Conservation (phyloP, 768 basidiomycete genomes). For the Termitomyces sp. region DNA sequence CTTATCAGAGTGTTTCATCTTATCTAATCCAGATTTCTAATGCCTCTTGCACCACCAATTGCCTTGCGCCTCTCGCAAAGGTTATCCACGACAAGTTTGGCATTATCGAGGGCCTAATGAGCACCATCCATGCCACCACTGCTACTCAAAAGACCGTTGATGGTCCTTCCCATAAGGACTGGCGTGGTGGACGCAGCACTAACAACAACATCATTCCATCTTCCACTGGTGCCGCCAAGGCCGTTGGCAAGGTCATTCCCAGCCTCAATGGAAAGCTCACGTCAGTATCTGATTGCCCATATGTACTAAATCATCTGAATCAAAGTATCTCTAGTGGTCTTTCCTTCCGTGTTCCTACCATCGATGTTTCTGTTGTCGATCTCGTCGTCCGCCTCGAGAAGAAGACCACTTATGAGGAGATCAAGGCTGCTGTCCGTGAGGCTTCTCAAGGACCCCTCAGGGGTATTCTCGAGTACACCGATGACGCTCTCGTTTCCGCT, state of each 20-base stretch:
- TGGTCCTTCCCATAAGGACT: slow-evolving; percentile 92
- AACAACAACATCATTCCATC: slow-evolving; percentile 99
- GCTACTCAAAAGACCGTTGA: slow-evolving; percentile 96
- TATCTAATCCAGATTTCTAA: slow-evolving; percentile 71
- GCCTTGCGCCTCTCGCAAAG: slow-evolving; percentile 98
- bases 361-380: slow-evolving; percentile 97
- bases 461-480: slow-evolving; percentile 86
- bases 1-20: background rate
- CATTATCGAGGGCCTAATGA: slow-evolving; percentile 97
- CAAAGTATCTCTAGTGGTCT: slow-evolving; percentile 54
- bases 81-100: slow-evolving; percentile 96
- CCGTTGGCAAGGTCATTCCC: slow-evolving; percentile 98
- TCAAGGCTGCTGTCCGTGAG: slow-evolving; percentile 80
- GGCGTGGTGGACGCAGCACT: slow-evolving; percentile 95
- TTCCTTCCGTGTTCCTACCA: slow-evolving; percentile 94
- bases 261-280: slow-evolving; percentile 96
- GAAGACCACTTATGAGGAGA: slow-evolving; percentile 78
- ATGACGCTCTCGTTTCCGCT: slow-evolving; percentile 89
- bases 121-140: slow-evolving; percentile 95
- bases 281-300: slow-evolving; percentile 36
- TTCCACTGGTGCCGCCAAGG: slow-evolving; percentile 98
- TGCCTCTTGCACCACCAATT: slow-evolving; percentile 99
- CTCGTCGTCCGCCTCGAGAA: slow-evolving; percentile 91
- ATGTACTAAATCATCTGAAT: background rate
- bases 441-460: slow-evolving; percentile 68